Evolutionary conservation across 345 rosid genomes (phyloP), one percentile per base, ranked within the genome.

Genomic region (Ceriops tagal): DNA sequence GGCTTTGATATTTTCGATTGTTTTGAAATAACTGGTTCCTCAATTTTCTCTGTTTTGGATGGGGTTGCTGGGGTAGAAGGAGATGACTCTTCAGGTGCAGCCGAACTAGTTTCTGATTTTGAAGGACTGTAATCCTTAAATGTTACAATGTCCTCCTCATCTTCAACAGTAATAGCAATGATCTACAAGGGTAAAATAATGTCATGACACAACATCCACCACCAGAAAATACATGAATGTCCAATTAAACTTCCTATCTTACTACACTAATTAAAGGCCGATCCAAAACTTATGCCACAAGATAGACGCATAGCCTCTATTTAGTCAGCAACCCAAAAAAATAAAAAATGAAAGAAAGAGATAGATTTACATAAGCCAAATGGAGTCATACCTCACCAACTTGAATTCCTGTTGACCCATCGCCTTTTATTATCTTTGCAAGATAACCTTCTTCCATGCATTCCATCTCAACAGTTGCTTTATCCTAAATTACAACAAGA

Each of bases 371-470:
- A 59, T 8, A 39, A 27, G 46, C 27, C 18, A 66, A 58, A 53
- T 13, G 66, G 59, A 63, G 37, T 55, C 67, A 74, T 88, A 93
- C 97, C 96, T 95, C 96, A 13, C 97, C 96, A 71, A 95, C 96
- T 95, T 95, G 79, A 74, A 95, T 90, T 81, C 85, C 96, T 80
- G 90, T 92, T 49, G 96, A 66, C n/a, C 96, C 99, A 27, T 92
- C 99, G 57, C 83, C 92, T 74, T 86, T 83, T 75, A 92, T 39
- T 74, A 95, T 95, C 87, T 87, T 95, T 69, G 97, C 97, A 63
- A 95, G 97, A 71, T 75, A 95, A 55, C 98, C 98, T 71, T 93
- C 98, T 75, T 93, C 98, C 98, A 93, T 93, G 82, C 97, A 89
- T 82, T 93, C 98, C 98, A 93, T 87, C 87, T 93, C 96, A 37